Evolutionary conservation across 1,139 yeast species (phyloP).

Genomic region (Saccharomycopsis crataegensis): DNA sequence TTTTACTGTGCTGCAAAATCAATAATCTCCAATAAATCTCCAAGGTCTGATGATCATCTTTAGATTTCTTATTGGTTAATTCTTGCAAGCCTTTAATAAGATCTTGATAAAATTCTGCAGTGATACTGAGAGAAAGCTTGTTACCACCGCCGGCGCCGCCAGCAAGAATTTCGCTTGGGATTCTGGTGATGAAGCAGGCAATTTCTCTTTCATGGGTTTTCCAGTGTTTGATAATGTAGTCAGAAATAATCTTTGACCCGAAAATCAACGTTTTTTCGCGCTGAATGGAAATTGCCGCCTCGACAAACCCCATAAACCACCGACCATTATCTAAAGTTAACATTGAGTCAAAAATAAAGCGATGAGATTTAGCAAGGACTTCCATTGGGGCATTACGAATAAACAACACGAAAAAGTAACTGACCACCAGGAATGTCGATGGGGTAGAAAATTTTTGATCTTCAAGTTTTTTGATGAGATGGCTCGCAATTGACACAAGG

Average conservation of each 20-base stretch:
- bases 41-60: slow-evolving; percentile 10
- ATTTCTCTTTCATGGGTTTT: slow-evolving; percentile 30
- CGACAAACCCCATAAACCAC: slow-evolving; percentile 44
- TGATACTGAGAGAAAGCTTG: slow-evolving; percentile 22
- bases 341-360: slow-evolving; percentile 34
- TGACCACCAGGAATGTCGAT: slow-evolving; percentile 13
- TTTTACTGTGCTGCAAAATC: slow-evolving; percentile 24
- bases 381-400: slow-evolving; percentile 56
- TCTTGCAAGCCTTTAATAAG: slow-evolving; percentile 22
- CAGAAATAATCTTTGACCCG: slow-evolving; percentile 42
- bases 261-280: slow-evolving; percentile 41
- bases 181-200: slow-evolving; percentile 38
- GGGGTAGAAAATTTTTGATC: slow-evolving; percentile 26
- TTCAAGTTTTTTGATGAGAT: background rate
- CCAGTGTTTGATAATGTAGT: slow-evolving; percentile 39
- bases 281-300: slow-evolving; percentile 37
- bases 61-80: background rate
- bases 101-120: slow-evolving; percentile 26
- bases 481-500: slow-evolving; percentile 11
- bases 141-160: slow-evolving; percentile 15
- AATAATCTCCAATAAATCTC: slow-evolving; percentile 38
- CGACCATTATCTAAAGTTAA: slow-evolving; percentile 29
- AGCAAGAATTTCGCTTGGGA: slow-evolving; percentile 25
- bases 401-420: slow-evolving; percentile 35
- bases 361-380: slow-evolving; percentile 42